These are phyloP conservation scores for Mallotus japonicus DNA, from an alignment of 441 rosid genomes.

Conservation along the genomic window DNA sequence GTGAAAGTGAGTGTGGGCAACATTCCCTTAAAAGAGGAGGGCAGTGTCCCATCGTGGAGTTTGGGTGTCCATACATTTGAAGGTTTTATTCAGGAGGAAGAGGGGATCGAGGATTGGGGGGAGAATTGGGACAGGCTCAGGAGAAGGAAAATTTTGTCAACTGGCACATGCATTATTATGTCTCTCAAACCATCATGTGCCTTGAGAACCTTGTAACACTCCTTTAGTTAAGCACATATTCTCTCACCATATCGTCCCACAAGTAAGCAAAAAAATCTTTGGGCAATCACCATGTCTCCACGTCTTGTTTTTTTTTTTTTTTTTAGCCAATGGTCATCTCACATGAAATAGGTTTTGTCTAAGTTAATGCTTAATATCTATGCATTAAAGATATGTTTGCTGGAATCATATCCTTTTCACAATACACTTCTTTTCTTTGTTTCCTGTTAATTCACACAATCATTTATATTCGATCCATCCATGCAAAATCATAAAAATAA, in stretches of 20 bases:
- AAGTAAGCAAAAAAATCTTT: slow-evolving; percentile 16
- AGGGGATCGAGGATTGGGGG: background rate
- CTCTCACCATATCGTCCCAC: slow-evolving; percentile 30
- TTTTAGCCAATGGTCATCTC: background rate
- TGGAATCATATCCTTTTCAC: too few species aligned
- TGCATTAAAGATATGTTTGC: too few species aligned
- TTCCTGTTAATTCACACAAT: too few species aligned
- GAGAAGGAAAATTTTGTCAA: background rate
- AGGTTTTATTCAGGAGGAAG: background rate
- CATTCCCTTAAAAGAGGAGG: slow-evolving; percentile 26
- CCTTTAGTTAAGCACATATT: slow-evolving; percentile 25
- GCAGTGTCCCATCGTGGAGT: slow-evolving; percentile 32
- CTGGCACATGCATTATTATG: slow-evolving; percentile 21
- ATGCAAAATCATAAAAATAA: too few species aligned
- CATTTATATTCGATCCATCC: too few species aligned
- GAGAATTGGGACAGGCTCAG: background rate
- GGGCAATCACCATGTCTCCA: background rate
- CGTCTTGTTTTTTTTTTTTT: background rate
- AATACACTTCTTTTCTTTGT: too few species aligned
- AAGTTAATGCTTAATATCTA: too few species aligned
- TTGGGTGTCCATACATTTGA: slow-evolving; percentile 33
- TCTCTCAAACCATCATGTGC: slow-evolving; percentile 29
- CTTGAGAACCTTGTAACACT: slow-evolving; percentile 12
- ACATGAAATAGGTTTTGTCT: too few species aligned
- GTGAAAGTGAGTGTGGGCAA: slow-evolving; percentile 1